Base-by-base conservation (phyloP, 805 yeast genomes). In the Kuraishia hungarica region DNA sequence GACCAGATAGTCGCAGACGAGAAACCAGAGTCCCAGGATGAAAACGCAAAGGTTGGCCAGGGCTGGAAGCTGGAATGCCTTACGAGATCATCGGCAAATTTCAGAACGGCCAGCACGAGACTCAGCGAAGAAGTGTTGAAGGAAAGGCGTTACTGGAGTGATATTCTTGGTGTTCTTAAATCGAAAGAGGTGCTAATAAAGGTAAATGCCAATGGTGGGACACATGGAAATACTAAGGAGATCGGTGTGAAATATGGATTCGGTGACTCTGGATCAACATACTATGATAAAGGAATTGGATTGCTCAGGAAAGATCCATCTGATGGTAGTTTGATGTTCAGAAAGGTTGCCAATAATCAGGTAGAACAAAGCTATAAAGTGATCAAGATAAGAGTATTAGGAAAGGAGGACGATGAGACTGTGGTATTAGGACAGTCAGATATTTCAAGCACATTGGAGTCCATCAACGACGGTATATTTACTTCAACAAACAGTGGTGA, bases 201-300 rank as follows among this genome's bases (percentile, higher is more conserved):
- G 60, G 76, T 85, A 24, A 77, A 83, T 54, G 84, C 81, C 55
- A 83, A 82, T 7, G 75, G 76, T 11, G 69, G 78, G 0, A 75
- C 82, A 13, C 79, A 82, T 6, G 67, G 76, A 0, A 75, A 82
- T 20, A 79, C 82, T 10, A 72, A 72, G 55, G 72, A 76, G 1
- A 77, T 92, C 49, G 96, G 93, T 2, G 86, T 93, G 43, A 89
- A 88, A 62, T 94, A 87, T 64, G 98, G 98, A 0, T 93, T 81
- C 71, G 92, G 87, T 19, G 97, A 92, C 67, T 83, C 96, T 0
- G 99, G 98, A 0, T 88, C 96, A 1, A 80, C 75, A 21, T 89
- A 82, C 62, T 70, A 69, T 55, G 92, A 89, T 61, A 78, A 80
- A 59, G 97, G 97, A 1, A 70, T 86, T 49, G 97, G 96, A 0